These are phyloP conservation scores for Achaetomium macrosporum DNA, from an alignment of 2,329 filamentous ascomycete genomes.

Conservation along the genomic window DNA sequence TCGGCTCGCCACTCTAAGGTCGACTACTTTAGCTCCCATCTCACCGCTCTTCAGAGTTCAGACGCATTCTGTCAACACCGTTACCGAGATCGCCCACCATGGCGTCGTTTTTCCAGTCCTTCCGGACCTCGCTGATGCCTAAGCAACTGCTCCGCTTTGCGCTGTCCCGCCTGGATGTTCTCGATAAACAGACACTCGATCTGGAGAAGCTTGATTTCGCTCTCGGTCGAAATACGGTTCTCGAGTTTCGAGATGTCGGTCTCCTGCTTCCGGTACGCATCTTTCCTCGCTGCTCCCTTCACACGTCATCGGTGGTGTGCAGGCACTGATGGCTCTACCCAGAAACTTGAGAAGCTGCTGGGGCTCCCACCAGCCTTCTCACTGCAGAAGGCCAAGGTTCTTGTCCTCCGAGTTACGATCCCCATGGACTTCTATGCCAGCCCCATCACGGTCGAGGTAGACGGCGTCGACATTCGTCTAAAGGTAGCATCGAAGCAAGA, in stretches of 20 bases:
- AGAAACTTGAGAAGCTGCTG: slow-evolving; percentile 75
- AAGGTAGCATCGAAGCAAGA: slow-evolving; percentile 43
- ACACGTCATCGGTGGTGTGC: slow-evolving; percentile 5
- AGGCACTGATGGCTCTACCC: slow-evolving; percentile 20
- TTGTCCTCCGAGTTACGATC: slow-evolving; percentile 72
- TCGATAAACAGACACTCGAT: slow-evolving; percentile 83
- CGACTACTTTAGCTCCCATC: background rate
- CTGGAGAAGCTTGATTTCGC: slow-evolving; percentile 80
- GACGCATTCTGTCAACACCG: background rate
- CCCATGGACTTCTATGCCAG: slow-evolving; percentile 84
- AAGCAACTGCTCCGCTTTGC: slow-evolving; percentile 86
- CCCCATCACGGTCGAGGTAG: slow-evolving; percentile 73
- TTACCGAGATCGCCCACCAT: slow-evolving; percentile 37
- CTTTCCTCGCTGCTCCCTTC: background rate
- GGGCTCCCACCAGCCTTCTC: slow-evolving; percentile 67
- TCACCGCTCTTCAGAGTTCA: background rate
- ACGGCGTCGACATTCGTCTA: slow-evolving; percentile 70
- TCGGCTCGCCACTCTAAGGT: background rate
- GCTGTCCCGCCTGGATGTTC: slow-evolving; percentile 72
- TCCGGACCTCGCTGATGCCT: slow-evolving; percentile 67
- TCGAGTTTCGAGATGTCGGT: slow-evolving; percentile 83
- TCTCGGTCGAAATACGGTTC: slow-evolving; percentile 71
- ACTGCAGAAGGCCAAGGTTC: slow-evolving; percentile 67
- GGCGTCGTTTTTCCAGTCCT: slow-evolving; percentile 65
- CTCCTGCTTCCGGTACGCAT: slow-evolving; percentile 65